Evolutionary conservation across 305 asterid genomes (phyloP).

Genomic region (Nicotiana rustica): DNA sequence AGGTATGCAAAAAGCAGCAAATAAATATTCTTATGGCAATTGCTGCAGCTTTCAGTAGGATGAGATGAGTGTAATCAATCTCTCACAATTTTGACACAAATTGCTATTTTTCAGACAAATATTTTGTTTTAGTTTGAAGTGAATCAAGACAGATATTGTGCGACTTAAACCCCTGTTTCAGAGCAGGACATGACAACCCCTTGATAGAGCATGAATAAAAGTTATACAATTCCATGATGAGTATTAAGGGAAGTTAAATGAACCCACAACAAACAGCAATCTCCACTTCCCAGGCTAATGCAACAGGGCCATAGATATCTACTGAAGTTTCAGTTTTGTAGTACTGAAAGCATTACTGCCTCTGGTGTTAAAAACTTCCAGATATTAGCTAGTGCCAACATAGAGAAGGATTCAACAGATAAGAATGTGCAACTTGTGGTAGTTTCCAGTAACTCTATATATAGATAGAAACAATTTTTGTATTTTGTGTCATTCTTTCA

Average conservation of each 20-base stretch:
- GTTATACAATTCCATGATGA: too few species aligned
- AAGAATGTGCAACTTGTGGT: too few species aligned
- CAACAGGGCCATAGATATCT: constrained; percentile 12
- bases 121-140: constrained; percentile 30
- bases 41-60: not conserved
- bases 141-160: not conserved
- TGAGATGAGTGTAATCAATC: not conserved
- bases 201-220: not conserved
- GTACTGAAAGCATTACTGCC: not conserved
- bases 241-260: not conserved
- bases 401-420: too few species aligned
- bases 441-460: too few species aligned
- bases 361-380: constrained; percentile 8
- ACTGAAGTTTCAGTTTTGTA: constrained; percentile 16
- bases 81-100: not conserved
- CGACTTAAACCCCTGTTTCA: too few species aligned
- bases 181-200: not conserved
- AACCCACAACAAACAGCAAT: not conserved
- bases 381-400: not conserved
- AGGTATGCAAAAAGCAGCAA: not conserved
- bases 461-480: too few species aligned
- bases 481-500: too few species aligned
- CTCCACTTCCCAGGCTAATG: constrained; percentile 15
- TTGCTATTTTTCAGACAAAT: constrained; percentile 54
- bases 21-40: not conserved